Conservation (phyloP, 2,329 filamentous ascomycete species). For the Aureobasidium subglaciale region DNA sequence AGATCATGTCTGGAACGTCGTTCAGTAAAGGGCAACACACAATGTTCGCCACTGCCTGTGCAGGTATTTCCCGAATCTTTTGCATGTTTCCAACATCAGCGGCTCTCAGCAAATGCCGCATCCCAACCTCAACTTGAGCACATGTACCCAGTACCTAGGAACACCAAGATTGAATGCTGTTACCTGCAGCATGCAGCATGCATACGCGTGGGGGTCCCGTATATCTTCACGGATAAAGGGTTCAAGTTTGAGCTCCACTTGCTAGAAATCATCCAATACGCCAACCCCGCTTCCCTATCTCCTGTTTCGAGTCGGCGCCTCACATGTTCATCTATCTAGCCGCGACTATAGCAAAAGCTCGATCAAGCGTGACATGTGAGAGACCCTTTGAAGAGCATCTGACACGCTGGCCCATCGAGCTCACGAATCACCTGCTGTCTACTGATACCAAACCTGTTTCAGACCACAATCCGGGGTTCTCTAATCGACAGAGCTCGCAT, state of each 20-base stretch:
- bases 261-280: background rate
- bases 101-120: constrained; percentile 4
- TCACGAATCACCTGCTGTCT: constrained; percentile 9
- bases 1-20: background rate
- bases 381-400: background rate
- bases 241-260: background rate
- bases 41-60: background rate
- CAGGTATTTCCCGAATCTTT: background rate
- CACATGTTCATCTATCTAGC: constrained; percentile 3
- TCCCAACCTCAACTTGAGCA: background rate
- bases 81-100: background rate
- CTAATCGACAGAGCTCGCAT: background rate
- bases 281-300: constrained; percentile 4
- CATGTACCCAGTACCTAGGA: background rate
- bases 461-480: background rate
- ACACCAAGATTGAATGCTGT: background rate
- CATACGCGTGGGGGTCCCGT: constrained; percentile 1
- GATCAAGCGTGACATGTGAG: background rate
- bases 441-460: constrained; percentile 4
- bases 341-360: background rate
- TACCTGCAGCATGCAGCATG: constrained; percentile 7
- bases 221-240: constrained; percentile 7
- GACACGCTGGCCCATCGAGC: background rate
- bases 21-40: background rate
- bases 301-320: background rate